A percentile compares a stretch with the other conserved stretches of the same genome.
Evolutionary conservation across 805 yeast genomes (phyloP).

Genomic region (Metschnikowia rubicola): DNA sequence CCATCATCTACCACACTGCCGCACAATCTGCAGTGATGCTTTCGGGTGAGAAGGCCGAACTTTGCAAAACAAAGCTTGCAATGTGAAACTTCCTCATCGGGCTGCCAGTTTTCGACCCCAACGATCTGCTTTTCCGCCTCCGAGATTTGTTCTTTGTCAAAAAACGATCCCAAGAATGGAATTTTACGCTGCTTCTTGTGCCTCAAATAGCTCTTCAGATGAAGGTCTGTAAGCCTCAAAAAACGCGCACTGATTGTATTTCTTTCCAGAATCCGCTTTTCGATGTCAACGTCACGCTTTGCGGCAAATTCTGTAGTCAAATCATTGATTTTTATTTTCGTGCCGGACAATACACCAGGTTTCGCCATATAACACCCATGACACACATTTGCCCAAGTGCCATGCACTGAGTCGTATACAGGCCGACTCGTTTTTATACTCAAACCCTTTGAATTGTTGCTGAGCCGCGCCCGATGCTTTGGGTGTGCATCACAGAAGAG

Average conservation of each 20-base stretch:
- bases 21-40: constrained; percentile 91
- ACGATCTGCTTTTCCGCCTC: constrained; percentile 26
- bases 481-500: constrained; percentile 68
- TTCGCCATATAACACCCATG: constrained; percentile 52
- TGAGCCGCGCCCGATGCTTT: constrained; percentile 48
- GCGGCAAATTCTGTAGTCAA: constrained; percentile 39
- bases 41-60: constrained; percentile 60
- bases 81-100: constrained; percentile 34
- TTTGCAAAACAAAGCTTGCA: constrained; percentile 63
- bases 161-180: background rate
- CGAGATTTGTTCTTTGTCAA: constrained; percentile 3
- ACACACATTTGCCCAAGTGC: constrained; percentile 76
- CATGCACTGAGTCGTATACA: constrained; percentile 22
- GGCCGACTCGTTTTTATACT: constrained; percentile 22
- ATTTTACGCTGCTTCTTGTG: background rate
- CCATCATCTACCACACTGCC: constrained; percentile 81
- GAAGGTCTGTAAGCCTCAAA: constrained; percentile 39
- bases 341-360: constrained; percentile 53
- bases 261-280: constrained; percentile 49
- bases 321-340: constrained; percentile 36
- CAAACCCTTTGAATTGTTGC: constrained; percentile 45
- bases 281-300: constrained; percentile 42
- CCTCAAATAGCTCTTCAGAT: constrained; percentile 8
- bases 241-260: constrained; percentile 59
- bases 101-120: constrained; percentile 62